Evolutionary conservation across 2,329 filamentous ascomycete genomes (phyloP).

Genomic region (Ophiocordyceps polyrhachis-furcata): DNA sequence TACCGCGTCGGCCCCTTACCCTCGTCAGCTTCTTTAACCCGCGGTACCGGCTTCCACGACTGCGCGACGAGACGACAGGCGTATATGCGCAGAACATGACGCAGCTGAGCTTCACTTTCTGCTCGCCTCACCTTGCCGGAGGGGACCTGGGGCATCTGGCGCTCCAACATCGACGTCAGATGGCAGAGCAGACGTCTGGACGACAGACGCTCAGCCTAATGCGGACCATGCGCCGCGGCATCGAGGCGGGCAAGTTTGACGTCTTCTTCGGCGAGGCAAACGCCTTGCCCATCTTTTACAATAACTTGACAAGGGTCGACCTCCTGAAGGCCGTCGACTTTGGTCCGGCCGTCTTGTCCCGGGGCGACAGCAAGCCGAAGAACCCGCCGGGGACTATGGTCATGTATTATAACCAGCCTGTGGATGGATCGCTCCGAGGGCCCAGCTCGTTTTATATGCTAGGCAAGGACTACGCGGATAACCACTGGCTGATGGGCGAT

Average conservation of each 20-base stretch:
- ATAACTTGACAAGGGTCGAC: neutral
- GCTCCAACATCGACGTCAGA: neutral
- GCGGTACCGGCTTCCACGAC: conserved; percentile 7
- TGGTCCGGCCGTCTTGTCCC: neutral
- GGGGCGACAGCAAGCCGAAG: neutral
- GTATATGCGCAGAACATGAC: conserved; percentile 12
- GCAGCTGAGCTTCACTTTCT: neutral
- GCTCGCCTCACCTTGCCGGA: neutral
- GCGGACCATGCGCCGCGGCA: neutral
- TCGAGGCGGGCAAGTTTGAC: neutral
- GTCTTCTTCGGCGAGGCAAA: neutral
- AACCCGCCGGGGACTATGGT: neutral
- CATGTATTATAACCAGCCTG: neutral
- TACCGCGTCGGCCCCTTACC: conserved; percentile 6
- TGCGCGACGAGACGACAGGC: conserved; percentile 3
- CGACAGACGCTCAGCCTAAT: neutral
- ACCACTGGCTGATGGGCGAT: neutral
- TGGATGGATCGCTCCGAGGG: neutral
- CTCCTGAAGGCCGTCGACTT: neutral
- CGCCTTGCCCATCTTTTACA: neutral
- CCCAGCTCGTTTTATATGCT: neutral
- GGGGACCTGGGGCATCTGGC: neutral
- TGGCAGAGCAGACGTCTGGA: neutral
- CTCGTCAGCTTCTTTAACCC: conserved; percentile 9
- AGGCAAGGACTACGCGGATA: neutral